Evolutionary conservation across 2,329 filamentous ascomycete genomes (phyloP), one percentile per base, ranked within the genome.

Genomic region (Monosporascus sp.): DNA sequence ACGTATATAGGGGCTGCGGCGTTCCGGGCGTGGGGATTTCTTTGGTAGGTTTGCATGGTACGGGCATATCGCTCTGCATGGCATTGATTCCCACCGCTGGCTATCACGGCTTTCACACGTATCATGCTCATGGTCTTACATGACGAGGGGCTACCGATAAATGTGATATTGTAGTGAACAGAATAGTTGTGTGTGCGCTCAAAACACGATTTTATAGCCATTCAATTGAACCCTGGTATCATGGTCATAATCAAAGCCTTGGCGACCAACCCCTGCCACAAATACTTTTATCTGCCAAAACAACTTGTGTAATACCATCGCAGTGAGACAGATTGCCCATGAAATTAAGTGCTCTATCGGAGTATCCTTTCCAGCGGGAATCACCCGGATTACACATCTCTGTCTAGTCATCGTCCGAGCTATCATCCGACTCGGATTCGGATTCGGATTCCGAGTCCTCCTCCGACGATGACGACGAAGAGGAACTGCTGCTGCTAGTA

Each of bases 371-470:
- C 9, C 31, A 34, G 9, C 31, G 4, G 11, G 31, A 11, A 34
- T 34, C 31, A 34, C 31, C 5, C 31, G 11, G 31, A 34, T 34
- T 34, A 34, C 31, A 5, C 3, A 5, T 14, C 31, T 34, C 31
- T 34, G 3, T 58, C 31, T 48, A 51, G 25, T 69, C 65, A 20
- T 68, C 68, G 6, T 65, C 68, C 0, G 68, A 66, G 9, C 65
- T 62, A 6, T 59, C 62, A 27, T 65, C 64, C n/a, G 65, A 66
- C 20, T 62, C 65, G 2, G 67, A 58, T 18, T 68, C 71, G 0
- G 71, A 73, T 7, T 73, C 73, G 1, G 67, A 70, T 18, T 69
- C 70, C 3, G 54, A 57, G 17, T 61, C 39, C 9, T 61, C 38
- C 18, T 24, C 24, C 24, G 42, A 44, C 5, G 41, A 46, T 24